Percentiles rank a stretch among this genome's conserved stretches.
Evolutionary conservation across 2,329 filamentous ascomycete genomes (phyloP).

Genomic region (Alternaria viburni): DNA sequence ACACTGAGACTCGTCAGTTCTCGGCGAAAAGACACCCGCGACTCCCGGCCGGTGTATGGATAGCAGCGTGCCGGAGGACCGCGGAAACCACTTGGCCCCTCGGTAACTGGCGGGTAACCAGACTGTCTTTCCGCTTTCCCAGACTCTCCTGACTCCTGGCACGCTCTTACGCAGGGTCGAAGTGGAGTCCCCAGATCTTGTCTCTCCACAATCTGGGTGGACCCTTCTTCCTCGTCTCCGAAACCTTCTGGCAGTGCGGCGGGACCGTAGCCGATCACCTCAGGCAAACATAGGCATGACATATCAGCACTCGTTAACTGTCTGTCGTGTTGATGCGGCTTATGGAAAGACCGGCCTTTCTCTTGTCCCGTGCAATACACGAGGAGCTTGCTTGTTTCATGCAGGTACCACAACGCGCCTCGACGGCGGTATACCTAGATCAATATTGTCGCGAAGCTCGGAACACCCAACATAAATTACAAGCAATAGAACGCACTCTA

Average conservation of each 20-base stretch:
- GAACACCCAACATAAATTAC: not conserved
- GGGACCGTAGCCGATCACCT: not conserved
- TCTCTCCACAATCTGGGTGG: conserved; percentile 8
- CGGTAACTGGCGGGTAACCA: not conserved
- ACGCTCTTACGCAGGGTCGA: conserved; percentile 26
- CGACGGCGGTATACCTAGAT: not conserved
- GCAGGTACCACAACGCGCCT: not conserved
- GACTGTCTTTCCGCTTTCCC: not conserved
- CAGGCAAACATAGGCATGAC: not conserved
- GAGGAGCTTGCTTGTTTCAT: not conserved
- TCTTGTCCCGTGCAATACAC: not conserved
- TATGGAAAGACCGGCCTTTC: not conserved
- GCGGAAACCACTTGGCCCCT: not conserved
- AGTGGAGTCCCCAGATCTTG: conserved; percentile 25
- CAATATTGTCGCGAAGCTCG: not conserved
- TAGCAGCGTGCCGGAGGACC: not conserved
- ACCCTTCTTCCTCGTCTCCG: conserved; percentile 1
- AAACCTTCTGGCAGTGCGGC: not conserved
- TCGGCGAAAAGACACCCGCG: not conserved
- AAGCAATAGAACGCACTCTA: not conserved
- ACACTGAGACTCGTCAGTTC: not conserved
- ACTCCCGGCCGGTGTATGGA: not conserved
- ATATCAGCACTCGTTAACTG: not conserved
- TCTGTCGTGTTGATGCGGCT: not conserved
- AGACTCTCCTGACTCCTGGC: conserved; percentile 1